Base-by-base conservation (phyloP, 257 asterid species). In the Lycium ferocissimum region DNA sequence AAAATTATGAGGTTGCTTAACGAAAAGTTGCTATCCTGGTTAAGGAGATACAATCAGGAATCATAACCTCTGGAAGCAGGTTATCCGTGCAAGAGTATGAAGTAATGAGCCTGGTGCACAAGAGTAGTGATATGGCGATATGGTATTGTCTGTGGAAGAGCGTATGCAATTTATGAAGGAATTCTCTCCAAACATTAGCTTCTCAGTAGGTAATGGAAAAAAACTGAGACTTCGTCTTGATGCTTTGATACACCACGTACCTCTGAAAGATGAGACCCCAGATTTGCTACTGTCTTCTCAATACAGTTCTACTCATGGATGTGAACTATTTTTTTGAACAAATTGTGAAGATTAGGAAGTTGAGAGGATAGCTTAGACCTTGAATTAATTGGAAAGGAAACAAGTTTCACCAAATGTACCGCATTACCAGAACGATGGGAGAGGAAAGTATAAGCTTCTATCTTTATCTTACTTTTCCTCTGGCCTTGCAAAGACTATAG, bases 361-460 rank as follows among this genome's bases (percentile, higher is more conserved):
- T 76, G 26, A 26, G 82, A 76, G 63, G 40, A 49, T 49, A 75
- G 56, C 26, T 51, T 76, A 51, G 62, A 49, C 62, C 47, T 76
- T 58, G 43, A 76, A 76, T 12, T 51, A 51, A 76, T 76, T 51
- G 47, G 26, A 51, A 75, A 53, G 62, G 13, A 49, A 75, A 12
- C 7, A 5, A 76, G 45, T 76, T 76, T 76, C 45, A 76, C 82
- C 63, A 76, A 22, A 53, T 76, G 82, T 20, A 6, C 20, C 4
- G 2, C 20, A 73, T 73, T 47, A 76, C 81, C 45, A 22, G 9
- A 51, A 76, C 47, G 45, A 51, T 14, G 20, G 81, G 18, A 51
- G 6, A 14, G 63, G 2, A 73, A 22, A 61, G 8, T 26, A 51
- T 76, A 51, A 9, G 2, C 22, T 51, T 76, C 45, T 76, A 76